These are phyloP conservation scores for Lipomyces lipofer DNA, from an alignment of 805 yeast species.

Conservation along the genomic window DNA sequence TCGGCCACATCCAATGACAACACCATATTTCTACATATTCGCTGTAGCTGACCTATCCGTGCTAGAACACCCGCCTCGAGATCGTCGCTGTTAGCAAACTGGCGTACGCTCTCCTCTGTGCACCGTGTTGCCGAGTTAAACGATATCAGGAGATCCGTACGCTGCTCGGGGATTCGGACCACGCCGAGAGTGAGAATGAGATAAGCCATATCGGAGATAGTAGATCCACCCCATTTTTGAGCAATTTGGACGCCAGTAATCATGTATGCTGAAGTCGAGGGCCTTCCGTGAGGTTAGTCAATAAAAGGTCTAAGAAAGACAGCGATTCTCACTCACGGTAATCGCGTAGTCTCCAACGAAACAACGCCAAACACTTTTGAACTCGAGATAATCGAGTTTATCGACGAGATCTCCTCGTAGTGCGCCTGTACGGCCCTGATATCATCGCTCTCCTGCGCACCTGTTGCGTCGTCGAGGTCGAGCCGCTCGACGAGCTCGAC, in stretches of 20 bases:
- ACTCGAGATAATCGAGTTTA: constrained; percentile 30
- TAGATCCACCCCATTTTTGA: constrained; percentile 31
- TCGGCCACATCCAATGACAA: constrained; percentile 7
- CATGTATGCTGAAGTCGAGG: constrained; percentile 12
- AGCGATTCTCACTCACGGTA: constrained; percentile 6
- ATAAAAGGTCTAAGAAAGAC: background rate
- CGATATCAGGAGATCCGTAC: constrained; percentile 62
- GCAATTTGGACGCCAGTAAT: constrained; percentile 14
- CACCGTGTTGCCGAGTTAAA: constrained; percentile 55
- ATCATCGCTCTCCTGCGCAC: constrained; percentile 23
- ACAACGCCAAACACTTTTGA: constrained; percentile 4
- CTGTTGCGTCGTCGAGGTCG: constrained; percentile 40
- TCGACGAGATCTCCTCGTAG: constrained; percentile 34
- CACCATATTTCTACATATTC: constrained; percentile 2
- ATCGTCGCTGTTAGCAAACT: constrained; percentile 4
- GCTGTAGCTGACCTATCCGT: constrained; percentile 6
- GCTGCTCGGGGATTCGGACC: constrained; percentile 51
- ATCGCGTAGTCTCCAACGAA: background rate
- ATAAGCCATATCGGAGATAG: constrained; percentile 35
- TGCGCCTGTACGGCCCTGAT: constrained; percentile 33
- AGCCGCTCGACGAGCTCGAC: constrained; percentile 46
- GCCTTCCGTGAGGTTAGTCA: background rate
- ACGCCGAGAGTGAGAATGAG: constrained; percentile 57
- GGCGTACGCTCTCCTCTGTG: background rate
- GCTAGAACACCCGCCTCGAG: constrained; percentile 1